These are phyloP conservation scores for Thalassiosira exigua DNA, from an alignment of 352 stramenopile genomes.

Conservation along the genomic window DNA sequence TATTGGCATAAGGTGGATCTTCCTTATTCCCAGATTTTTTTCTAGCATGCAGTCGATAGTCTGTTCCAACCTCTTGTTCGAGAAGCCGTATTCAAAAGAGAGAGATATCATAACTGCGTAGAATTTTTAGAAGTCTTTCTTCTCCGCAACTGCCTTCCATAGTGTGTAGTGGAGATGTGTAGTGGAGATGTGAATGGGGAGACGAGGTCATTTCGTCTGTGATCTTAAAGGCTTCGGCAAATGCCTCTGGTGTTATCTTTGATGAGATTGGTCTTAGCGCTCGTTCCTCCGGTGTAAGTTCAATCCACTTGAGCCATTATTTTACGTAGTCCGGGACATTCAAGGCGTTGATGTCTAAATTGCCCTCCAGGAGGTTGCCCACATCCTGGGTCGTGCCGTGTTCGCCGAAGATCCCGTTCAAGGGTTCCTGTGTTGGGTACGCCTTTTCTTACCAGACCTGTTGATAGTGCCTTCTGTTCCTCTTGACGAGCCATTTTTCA, in stretches of 20 bases:
- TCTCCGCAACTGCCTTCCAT: slow-evolving; percentile 18
- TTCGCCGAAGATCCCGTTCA: not conserved
- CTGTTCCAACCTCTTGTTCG: slow-evolving; percentile 19
- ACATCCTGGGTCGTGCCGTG: not conserved
- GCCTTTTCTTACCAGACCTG: slow-evolving; percentile 9
- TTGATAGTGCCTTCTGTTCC: slow-evolving; percentile 22
- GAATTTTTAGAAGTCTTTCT: slow-evolving; percentile 1
- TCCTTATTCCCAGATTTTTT: slow-evolving; percentile 34
- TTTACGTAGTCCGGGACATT: not conserved
- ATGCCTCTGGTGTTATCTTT: not conserved
- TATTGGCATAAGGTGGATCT: slow-evolving; percentile 49
- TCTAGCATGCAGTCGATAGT: slow-evolving; percentile 46
- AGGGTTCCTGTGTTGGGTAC: slow-evolving; percentile 1
- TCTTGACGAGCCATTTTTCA: not conserved
- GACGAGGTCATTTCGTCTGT: slow-evolving; percentile 18
- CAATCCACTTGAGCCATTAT: not conserved
- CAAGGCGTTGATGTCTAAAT: not conserved
- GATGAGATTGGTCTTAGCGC: not conserved
- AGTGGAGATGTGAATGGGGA: not conserved
- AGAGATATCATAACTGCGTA: slow-evolving; percentile 21
- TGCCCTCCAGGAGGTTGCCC: not conserved
- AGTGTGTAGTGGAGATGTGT: slow-evolving; percentile 33
- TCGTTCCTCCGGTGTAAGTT: not conserved
- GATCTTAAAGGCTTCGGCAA: slow-evolving; percentile 4
- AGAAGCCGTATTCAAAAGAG: slow-evolving; percentile 27